phyloP scores from a whole-genome alignment of 202 grass and related monocot species.

The Elaeis oleifera region DNA sequence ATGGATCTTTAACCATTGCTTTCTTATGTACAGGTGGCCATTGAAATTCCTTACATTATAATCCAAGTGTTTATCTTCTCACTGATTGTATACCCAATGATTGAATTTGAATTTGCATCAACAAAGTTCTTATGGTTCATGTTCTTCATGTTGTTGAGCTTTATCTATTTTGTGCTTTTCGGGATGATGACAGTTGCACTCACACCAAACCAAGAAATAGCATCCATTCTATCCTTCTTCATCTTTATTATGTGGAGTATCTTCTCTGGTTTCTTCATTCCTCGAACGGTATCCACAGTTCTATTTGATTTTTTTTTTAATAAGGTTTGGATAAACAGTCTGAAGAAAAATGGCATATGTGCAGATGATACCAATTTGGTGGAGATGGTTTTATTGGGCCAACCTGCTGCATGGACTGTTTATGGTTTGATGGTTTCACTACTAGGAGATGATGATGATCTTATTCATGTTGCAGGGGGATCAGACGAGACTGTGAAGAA shows the following conservation, averaged over 20 bases:
- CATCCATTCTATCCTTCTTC: constrained; percentile 63
- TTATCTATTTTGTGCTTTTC: constrained; percentile 74
- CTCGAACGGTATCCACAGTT: constrained; percentile 47
- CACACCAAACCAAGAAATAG: constrained; percentile 89
- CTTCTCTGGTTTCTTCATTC: constrained; percentile 85
- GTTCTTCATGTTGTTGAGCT: constrained; percentile 67
- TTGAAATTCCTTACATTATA: constrained; percentile 88
- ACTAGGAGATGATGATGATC: not conserved
- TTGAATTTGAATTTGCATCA: constrained; percentile 54
- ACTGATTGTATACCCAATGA: constrained; percentile 67
- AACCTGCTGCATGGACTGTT: constrained; percentile 10
- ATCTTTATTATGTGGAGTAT: constrained; percentile 83
- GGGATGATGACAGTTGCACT: constrained; percentile 91
- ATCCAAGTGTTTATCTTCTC: constrained; percentile 63
- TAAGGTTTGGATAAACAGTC: too few species aligned
- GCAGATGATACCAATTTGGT: constrained; percentile 8
- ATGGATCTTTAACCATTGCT: not conserved
- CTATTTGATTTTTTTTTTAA: too few species aligned
- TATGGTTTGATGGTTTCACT: constrained; percentile 5
- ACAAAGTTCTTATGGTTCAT: constrained; percentile 79
- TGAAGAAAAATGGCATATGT: too few species aligned
- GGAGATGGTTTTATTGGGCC: constrained; percentile 13
- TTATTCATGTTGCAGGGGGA: not conserved
- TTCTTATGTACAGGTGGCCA: constrained; percentile 45
- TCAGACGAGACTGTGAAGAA: not conserved